phyloP scores from a whole-genome alignment of 305 asterid species.

The Ajuga reptans region DNA sequence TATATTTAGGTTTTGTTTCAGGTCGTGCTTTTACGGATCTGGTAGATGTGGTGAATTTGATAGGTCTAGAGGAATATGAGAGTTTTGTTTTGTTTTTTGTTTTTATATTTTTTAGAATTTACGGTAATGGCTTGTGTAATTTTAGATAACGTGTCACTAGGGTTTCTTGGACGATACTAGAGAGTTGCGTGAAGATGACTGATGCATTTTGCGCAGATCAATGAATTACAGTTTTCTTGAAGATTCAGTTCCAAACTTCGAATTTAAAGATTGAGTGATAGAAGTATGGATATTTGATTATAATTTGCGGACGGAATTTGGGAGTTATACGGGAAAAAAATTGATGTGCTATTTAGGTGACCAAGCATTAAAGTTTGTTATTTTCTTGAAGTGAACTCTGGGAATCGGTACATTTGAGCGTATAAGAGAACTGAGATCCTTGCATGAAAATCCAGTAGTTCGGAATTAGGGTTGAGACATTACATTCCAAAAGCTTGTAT shows the following conservation, averaged over 20 bases:
- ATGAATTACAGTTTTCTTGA: background rate
- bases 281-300: background rate
- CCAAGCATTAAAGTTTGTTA: background rate
- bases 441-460: background rate
- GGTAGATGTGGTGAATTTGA: conserved; percentile 19
- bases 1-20: background rate
- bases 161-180: conserved; percentile 8
- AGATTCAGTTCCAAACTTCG: background rate
- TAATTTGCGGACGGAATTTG: background rate
- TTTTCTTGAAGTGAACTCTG: background rate
- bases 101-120: background rate
- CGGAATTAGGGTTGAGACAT: background rate
- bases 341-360: background rate
- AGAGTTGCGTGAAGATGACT: background rate
- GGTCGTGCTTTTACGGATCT: conserved; percentile 24
- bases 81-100: conserved; percentile 6
- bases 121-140: background rate
- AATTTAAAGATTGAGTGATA: conserved; percentile 1
- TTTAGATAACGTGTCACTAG: background rate
- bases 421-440: background rate
- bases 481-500: background rate
- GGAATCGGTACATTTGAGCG: background rate
- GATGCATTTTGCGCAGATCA: background rate
- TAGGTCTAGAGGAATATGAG: background rate
- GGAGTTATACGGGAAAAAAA: background rate